A percentile compares a stretch with the other conserved stretches of the same genome.
phyloP scores from a whole-genome alignment of 805 yeast species.

The Wickerhamomyces mucosus region DNA sequence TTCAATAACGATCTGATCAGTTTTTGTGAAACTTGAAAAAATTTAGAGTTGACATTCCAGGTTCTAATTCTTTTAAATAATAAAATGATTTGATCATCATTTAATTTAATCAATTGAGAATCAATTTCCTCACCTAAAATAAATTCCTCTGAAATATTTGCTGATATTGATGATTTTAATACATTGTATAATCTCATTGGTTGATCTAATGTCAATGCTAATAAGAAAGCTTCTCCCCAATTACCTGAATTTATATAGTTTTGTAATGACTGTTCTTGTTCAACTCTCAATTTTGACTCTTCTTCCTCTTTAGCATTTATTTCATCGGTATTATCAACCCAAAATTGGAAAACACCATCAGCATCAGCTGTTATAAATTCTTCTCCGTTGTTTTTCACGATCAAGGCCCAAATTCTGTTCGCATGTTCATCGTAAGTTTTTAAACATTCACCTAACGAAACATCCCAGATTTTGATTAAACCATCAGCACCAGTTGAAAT shows the following conservation, averaged over 20 bases:
- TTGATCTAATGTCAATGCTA: slow-evolving; percentile 82
- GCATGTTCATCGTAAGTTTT: slow-evolving; percentile 89
- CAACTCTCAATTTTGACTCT: slow-evolving; percentile 49
- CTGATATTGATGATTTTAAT: slow-evolving; percentile 47
- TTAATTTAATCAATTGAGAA: slow-evolving; percentile 45
- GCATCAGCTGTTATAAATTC: slow-evolving; percentile 84
- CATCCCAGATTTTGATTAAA: slow-evolving; percentile 83
- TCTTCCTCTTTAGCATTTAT: slow-evolving; percentile 41
- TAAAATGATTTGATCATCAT: slow-evolving; percentile 45
- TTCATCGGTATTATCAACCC: slow-evolving; percentile 85
- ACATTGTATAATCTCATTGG: slow-evolving; percentile 84
- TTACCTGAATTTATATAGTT: slow-evolving; percentile 65
- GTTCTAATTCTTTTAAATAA: slow-evolving; percentile 75
- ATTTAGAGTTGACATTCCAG: slow-evolving; percentile 88
- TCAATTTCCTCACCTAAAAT: slow-evolving; percentile 46
- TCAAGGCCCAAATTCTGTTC: slow-evolving; percentile 90
- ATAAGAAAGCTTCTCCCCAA: slow-evolving; percentile 81
- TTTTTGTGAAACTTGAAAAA: slow-evolving; percentile 74
- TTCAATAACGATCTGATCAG: slow-evolving; percentile 56
- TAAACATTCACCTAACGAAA: slow-evolving; percentile 63
- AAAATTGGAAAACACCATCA: slow-evolving; percentile 81
- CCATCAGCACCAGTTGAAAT: slow-evolving; percentile 89
- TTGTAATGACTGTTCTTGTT: slow-evolving; percentile 79
- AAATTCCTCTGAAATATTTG: slow-evolving; percentile 23
- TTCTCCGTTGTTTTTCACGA: slow-evolving; percentile 54